Conservation (phyloP, 1,284 basidiomycete genomes). For the Rhodofomes roseus region DNA sequence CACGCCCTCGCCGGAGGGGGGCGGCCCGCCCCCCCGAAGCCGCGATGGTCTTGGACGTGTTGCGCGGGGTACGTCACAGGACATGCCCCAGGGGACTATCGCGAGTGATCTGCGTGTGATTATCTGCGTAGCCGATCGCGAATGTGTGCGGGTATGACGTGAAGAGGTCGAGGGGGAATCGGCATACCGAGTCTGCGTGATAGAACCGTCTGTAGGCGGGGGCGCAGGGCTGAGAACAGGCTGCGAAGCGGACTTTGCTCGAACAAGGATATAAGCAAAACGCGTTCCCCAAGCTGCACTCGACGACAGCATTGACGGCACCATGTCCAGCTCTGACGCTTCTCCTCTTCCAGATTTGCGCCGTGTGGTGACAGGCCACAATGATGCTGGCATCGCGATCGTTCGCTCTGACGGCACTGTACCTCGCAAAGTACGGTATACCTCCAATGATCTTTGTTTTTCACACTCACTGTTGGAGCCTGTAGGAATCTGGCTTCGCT, state of each 20-base stretch:
- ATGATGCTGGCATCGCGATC: constrained; percentile 15
- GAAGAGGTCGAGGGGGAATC: background rate
- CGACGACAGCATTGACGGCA: constrained; percentile 34
- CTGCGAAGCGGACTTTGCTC: background rate
- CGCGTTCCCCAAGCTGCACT: background rate
- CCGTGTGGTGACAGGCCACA: constrained; percentile 50
- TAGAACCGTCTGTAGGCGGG: too few species aligned
- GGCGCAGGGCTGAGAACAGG: too few species aligned
- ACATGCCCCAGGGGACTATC: background rate
- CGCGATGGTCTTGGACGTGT: too few species aligned
- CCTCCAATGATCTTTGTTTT: background rate
- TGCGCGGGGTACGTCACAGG: background rate
- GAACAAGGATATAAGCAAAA: background rate
- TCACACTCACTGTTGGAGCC: background rate
- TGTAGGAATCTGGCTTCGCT: constrained; percentile 7
- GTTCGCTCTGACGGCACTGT: constrained; percentile 19
- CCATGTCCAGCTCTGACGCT: constrained; percentile 38
- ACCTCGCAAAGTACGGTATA: background rate
- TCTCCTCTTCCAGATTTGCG: constrained; percentile 32
- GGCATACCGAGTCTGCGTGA: too few species aligned
- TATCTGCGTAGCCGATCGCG: background rate
- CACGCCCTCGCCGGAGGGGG: background rate
- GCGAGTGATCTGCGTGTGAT: background rate
- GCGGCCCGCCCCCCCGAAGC: background rate
- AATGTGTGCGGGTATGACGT: background rate